Base-by-base conservation (phyloP, 345 rosid genomes). In the Hevea brasiliensis region DNA sequence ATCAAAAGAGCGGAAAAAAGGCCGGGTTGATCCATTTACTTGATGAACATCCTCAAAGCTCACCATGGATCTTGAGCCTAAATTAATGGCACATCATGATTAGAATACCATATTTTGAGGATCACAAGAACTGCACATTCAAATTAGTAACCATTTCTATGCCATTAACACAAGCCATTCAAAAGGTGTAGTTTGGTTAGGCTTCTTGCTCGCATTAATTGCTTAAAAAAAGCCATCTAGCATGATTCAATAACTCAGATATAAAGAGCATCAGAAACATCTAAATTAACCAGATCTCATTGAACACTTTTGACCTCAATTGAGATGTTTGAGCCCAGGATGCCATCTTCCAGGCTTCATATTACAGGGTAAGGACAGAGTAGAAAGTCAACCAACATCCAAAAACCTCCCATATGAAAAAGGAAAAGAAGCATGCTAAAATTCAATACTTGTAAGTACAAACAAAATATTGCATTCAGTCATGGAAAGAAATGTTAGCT, bases 41-140 rank as follows among this genome's bases (percentile, higher is more conserved):
- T 61, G 70, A 56, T 67, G 67, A 57, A 54, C 72, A 71, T 71
- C 79, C 29, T 75, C 76, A 27, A 79, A 79, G 48, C 76, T 75
- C 70, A 79, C 59, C 72, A 79, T 66, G 68, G 82, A 74, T 47
- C 82, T 71, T 67, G 79, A 71, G 57, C 79, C 82, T 79, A 24
- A 48, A 75, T 45, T 9, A 61, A 24, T 20, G 11, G 8, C 45
- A 35, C 61, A 35, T 41, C 12, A 24, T 58, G n/a, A 50, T 53
- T 56, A 47, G 55, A 69, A 24, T 58, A 44, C 29, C 41, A 7
- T 45, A 14, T 21, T 42, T 58, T 15, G 29, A 55, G 56, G 21
- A 51, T n/a, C 37, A 60, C n/a, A 62, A 20, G 26, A 26, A 35
- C 35, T 23, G 15, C 35, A 65, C 0, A 53, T 13, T 24, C 29